Conservation (phyloP, 73 alveolate species). For the Paraurostyla sp. region DNA sequence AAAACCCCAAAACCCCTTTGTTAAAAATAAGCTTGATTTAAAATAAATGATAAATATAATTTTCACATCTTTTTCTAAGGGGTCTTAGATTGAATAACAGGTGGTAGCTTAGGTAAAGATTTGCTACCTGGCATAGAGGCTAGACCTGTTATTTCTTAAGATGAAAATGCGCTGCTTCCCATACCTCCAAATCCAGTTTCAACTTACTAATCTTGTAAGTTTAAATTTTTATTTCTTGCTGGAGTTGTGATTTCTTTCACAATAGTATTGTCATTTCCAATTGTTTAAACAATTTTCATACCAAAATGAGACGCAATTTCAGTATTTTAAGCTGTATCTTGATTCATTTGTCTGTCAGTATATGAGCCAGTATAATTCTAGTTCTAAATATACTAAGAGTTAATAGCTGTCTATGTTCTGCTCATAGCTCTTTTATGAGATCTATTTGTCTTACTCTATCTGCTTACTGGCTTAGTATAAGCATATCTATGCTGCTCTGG, state of each 20-base stretch:
- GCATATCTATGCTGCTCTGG: not conserved
- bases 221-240: too few species aligned
- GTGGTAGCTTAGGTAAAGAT: not conserved
- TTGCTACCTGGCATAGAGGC: not conserved
- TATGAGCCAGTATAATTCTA: not conserved
- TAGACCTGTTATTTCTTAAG: not conserved
- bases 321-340: not conserved
- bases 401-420: not conserved
- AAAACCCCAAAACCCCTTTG: slow-evolving; percentile 36
- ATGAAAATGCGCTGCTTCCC: not conserved
- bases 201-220: not conserved
- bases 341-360: not conserved
- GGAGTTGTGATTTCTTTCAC: too few species aligned
- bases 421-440: not conserved
- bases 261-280: too few species aligned
- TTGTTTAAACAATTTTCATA: not conserved
- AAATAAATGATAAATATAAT: not conserved
- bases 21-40: not conserved
- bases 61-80: not conserved
- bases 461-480: not conserved
- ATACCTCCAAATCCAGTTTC: not conserved
- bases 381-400: not conserved
- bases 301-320: not conserved
- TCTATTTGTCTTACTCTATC: not conserved
- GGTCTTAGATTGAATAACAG: not conserved